Evolutionary conservation across 495 filamentous ascomycete genomes (phyloP).

Genomic region (Delitschia confertaspora): DNA sequence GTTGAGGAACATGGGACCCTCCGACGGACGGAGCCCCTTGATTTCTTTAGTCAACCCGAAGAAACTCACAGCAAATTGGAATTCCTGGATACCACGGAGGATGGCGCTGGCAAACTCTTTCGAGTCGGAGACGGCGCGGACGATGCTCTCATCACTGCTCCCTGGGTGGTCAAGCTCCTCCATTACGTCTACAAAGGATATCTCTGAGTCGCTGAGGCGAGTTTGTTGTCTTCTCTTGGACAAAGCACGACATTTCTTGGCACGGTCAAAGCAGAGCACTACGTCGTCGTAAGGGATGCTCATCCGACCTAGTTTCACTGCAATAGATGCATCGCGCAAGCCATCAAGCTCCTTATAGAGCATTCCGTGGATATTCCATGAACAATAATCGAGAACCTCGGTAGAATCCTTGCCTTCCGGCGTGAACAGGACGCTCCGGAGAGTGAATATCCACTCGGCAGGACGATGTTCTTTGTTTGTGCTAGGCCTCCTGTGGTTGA

Average conservation of each 20-base stretch:
- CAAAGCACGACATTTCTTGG: slow-evolving; percentile 37
- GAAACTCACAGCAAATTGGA: slow-evolving; percentile 92
- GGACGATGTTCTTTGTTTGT: slow-evolving; percentile 60
- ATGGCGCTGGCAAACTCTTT: slow-evolving; percentile 88
- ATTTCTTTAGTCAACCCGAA: slow-evolving; percentile 76
- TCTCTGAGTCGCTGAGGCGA: slow-evolving; percentile 38
- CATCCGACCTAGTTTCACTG: slow-evolving; percentile 80
- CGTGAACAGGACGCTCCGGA: slow-evolving; percentile 79
- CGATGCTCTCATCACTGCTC: slow-evolving; percentile 62
- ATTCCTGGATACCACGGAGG: slow-evolving; percentile 85
- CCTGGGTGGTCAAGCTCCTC: slow-evolving; percentile 69
- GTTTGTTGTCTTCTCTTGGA: slow-evolving; percentile 29
- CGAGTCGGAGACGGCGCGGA: slow-evolving; percentile 83
- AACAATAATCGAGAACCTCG: slow-evolving; percentile 84
- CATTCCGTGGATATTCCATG: slow-evolving; percentile 82
- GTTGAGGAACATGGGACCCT: slow-evolving; percentile 65
- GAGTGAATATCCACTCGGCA: slow-evolving; percentile 86
- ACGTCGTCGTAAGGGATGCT: slow-evolving; percentile 89
- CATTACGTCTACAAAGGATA: slow-evolving; percentile 64
- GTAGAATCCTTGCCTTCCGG: slow-evolving; percentile 73
- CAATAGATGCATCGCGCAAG: slow-evolving; percentile 79
- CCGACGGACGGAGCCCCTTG: slow-evolving; percentile 53
- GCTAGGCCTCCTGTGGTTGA: slow-evolving; percentile 67
- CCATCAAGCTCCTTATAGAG: slow-evolving; percentile 83
- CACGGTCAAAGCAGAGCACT: slow-evolving; percentile 47